Percentiles rank a stretch among this genome's conserved stretches.
These are phyloP conservation scores for Lactarius psammicola DNA, from an alignment of 768 basidiomycete genomes.

Conservation along the genomic window DNA sequence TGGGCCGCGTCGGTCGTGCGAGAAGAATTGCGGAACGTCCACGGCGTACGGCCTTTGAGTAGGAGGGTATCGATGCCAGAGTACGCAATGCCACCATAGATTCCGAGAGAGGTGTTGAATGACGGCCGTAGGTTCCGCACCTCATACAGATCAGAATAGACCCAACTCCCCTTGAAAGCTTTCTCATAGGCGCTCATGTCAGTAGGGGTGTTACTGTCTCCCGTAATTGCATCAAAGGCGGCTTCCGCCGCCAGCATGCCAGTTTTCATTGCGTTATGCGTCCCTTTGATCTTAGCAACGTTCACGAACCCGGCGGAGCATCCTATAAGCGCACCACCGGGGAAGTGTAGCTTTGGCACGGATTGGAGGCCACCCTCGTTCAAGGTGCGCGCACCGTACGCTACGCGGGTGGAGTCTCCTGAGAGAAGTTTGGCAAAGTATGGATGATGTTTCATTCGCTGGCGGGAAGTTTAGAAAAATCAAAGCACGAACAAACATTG, in stretches of 20 bases:
- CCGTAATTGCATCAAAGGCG: constrained; percentile 61
- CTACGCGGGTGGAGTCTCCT: constrained; percentile 69
- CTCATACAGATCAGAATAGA: constrained; percentile 81
- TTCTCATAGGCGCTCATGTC: constrained; percentile 76
- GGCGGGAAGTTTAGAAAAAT: constrained; percentile 28
- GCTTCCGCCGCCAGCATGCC: constrained; percentile 96
- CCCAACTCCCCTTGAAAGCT: constrained; percentile 74
- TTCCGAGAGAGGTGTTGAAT: constrained; percentile 75
- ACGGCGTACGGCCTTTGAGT: constrained; percentile 81
- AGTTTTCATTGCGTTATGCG: constrained; percentile 98
- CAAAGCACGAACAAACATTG: not conserved
- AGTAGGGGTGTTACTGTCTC: constrained; percentile 34
- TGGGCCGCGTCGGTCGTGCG: constrained; percentile 59
- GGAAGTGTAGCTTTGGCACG: constrained; percentile 81
- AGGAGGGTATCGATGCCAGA: constrained; percentile 86
- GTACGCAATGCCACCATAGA: constrained; percentile 86
- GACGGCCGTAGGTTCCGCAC: constrained; percentile 90
- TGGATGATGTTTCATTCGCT: constrained; percentile 96
- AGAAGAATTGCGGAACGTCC: constrained; percentile 78
- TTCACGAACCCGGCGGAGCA: constrained; percentile 97
- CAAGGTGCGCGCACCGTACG: constrained; percentile 86
- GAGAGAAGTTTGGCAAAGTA: constrained; percentile 81
- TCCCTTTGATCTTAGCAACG: constrained; percentile 96
- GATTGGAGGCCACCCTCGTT: constrained; percentile 96
- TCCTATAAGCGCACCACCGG: constrained; percentile 92